Conservation (phyloP, 805 yeast species). For the Barnettozyma siamensis region DNA sequence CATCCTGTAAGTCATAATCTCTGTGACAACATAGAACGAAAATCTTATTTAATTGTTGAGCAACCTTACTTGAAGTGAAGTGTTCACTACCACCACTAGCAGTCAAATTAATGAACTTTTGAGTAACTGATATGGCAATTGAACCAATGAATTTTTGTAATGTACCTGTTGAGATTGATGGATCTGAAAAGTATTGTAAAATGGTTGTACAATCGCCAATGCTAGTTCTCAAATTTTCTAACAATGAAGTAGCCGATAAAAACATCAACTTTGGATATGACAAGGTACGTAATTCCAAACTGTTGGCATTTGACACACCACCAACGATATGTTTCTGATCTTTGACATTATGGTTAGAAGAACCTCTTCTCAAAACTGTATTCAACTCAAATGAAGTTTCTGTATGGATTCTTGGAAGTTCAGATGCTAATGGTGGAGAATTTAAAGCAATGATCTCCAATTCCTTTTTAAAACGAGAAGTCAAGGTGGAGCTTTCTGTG, state of each 20-base stretch:
- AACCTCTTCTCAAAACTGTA: slow-evolving; percentile 82
- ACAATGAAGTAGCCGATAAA: slow-evolving; percentile 69
- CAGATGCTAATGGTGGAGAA: slow-evolving; percentile 85
- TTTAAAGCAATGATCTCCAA: slow-evolving; percentile 73
- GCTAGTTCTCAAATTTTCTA: slow-evolving; percentile 74
- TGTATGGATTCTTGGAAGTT: slow-evolving; percentile 69
- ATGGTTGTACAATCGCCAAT: slow-evolving; percentile 79
- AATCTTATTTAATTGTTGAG: slow-evolving; percentile 64
- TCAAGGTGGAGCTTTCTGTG: slow-evolving; percentile 50
- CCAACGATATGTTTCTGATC: slow-evolving; percentile 60
- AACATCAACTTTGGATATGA: slow-evolving; percentile 82
- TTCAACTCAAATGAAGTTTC: slow-evolving; percentile 92
- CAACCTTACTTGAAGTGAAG: slow-evolving; percentile 52
- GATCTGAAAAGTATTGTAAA: slow-evolving; percentile 78
- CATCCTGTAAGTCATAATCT: slow-evolving; percentile 63
- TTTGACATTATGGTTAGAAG: slow-evolving; percentile 74
- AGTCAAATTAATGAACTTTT: slow-evolving; percentile 44
- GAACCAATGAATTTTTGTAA: slow-evolving; percentile 63
- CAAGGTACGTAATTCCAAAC: slow-evolving; percentile 46
- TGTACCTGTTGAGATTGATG: slow-evolving; percentile 65
- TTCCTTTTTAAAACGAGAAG: slow-evolving; percentile 39
- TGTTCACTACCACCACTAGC: slow-evolving; percentile 47
- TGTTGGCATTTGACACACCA: slow-evolving; percentile 32
- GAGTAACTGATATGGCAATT: slow-evolving; percentile 54
- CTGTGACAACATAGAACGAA: slow-evolving; percentile 75